Base-by-base conservation (phyloP, 2,329 filamentous ascomycete genomes). In the Pestalotiopsis sp. region DNA sequence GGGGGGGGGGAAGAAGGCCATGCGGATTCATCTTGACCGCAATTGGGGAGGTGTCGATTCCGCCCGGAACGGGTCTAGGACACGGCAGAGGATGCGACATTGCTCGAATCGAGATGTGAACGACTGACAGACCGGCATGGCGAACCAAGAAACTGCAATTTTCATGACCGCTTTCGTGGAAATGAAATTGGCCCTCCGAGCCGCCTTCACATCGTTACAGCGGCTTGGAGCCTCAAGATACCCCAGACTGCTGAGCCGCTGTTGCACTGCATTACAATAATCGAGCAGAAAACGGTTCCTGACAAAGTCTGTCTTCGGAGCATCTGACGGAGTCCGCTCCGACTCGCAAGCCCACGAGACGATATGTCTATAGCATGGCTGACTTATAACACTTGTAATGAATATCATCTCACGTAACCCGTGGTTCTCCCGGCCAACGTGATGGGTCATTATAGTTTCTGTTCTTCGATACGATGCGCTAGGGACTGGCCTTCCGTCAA, bases 51-150 rank as follows among this genome's bases (percentile, higher is more conserved):
- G 36, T 62, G 59, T 39, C 36, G 38, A 20, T 62, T 23, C 59
- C 27, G 31, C 56, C 56, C 59, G 11, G 36, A 62, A 62, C 20
- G 59, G 31, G n/a, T 12, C 59, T 62, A 12, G 59, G 59, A 36
- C 9, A 62, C 59, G 59, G 59, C 59, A 62, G 27, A 62, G 59
- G 9, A 39, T 41, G 59, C 14, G 38, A 62, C 59, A 36, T 39
- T 31, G n/a, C 17, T 31, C n/a, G 6, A 39, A 20, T 62, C 36
- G 31, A 20, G 59, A 39, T 36, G 27, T 38, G 4, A n/a, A 12
- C 27, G 12, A n/a, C 59, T 17, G 14, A 36, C 9, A 36, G 14
- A 12, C n/a, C 17, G 52, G 5, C 17, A n/a, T 39, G 59, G 36
- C 13, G 5, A 31, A 36, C 38, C 27, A 27, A 20, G n/a, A 62